phyloP scores from a whole-genome alignment of 345 rosid species.

The Kernera saxatilis region DNA sequence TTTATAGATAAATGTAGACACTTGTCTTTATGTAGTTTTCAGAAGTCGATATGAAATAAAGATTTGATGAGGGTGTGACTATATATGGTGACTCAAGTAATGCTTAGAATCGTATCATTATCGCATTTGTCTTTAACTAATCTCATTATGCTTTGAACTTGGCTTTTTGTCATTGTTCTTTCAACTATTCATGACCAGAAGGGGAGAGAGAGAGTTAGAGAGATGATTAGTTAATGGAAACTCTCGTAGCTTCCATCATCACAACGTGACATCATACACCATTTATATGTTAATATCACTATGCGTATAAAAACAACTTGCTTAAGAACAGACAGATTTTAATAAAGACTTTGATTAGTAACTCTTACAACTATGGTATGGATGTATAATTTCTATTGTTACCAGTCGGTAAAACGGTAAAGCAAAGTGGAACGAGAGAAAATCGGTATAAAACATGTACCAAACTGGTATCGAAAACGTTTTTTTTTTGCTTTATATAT shows the following conservation, averaged over 20 bases:
- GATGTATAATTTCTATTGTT: background rate
- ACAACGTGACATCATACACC: slow-evolving; percentile 13
- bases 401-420: background rate
- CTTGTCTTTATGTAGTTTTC: slow-evolving; percentile 20
- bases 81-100: slow-evolving; percentile 17
- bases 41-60: slow-evolving; percentile 11
- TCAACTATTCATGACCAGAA: slow-evolving; percentile 10
- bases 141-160: slow-evolving; percentile 19
- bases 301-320: background rate
- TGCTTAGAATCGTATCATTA: slow-evolving; percentile 27
- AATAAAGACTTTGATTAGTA: background rate
- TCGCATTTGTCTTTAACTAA: slow-evolving; percentile 1
- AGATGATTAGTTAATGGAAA: slow-evolving; percentile 19
- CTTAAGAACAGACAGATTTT: background rate
- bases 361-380: background rate
- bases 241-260: slow-evolving; percentile 16
- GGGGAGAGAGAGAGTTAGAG: slow-evolving; percentile 1
- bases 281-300: background rate
- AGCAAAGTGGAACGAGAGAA: background rate
- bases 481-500: background rate
- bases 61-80: slow-evolving; percentile 13
- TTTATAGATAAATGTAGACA: background rate
- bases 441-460: background rate
- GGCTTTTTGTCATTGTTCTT: background rate
- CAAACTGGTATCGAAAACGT: background rate